A percentile compares a stretch with the other conserved stretches of the same genome.
phyloP scores from a whole-genome alignment of 495 filamentous ascomycete species.

The Penicillium pancosmium region DNA sequence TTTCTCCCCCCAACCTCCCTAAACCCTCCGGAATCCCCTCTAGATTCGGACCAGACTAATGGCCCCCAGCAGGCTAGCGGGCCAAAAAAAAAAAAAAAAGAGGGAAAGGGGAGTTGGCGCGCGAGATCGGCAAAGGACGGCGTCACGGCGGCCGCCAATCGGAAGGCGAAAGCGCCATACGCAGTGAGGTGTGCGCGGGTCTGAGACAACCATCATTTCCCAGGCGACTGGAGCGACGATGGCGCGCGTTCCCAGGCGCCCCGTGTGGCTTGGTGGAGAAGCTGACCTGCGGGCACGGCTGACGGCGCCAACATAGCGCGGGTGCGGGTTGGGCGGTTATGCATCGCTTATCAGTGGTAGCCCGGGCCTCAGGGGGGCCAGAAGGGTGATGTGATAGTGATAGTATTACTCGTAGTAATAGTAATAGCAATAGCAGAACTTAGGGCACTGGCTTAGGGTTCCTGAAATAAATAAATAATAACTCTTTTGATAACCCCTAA shows the following conservation, averaged over 20 bases:
- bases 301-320: slow-evolving; percentile 25
- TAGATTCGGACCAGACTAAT: not conserved
- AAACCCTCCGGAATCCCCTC: not conserved
- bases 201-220: slow-evolving; percentile 30
- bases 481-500: too few relatives aligned
- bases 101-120: slow-evolving; percentile 39
- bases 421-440: too few relatives aligned
- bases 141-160: slow-evolving; percentile 34
- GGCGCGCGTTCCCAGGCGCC: slow-evolving; percentile 32
- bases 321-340: slow-evolving; percentile 30
- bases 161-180: slow-evolving; percentile 27
- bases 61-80: slow-evolving; percentile 3
- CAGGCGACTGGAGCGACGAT: slow-evolving; percentile 27
- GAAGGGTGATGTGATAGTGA: not conserved
- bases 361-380: not conserved
- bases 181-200: slow-evolving; percentile 28
- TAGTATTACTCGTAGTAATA: too few relatives aligned
- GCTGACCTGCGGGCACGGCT: not conserved
- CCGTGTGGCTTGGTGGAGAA: slow-evolving; percentile 18
- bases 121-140: slow-evolving; percentile 48
- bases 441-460: too few relatives aligned
- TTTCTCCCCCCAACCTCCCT: not conserved
- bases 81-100: not conserved
- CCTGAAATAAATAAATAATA: too few relatives aligned
- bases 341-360: slow-evolving; percentile 28